Evolutionary conservation across 768 basidiomycete genomes (phyloP).

Genomic region (Lyophyllum atratum): DNA sequence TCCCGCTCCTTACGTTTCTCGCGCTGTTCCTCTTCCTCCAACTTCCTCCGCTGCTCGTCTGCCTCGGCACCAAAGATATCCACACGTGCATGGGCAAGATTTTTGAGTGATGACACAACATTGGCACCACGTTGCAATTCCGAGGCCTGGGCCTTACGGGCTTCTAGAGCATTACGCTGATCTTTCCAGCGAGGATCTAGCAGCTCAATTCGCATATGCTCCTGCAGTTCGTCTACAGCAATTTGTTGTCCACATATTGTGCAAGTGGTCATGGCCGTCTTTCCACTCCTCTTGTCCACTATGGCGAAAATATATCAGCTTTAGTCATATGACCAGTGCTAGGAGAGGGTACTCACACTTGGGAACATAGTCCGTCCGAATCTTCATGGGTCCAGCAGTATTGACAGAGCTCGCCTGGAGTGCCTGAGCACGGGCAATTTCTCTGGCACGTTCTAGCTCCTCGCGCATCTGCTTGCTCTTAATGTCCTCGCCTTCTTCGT

Average conservation of each 20-base stretch:
- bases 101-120: conserved; percentile 89
- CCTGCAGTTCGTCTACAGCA: conserved; percentile 91
- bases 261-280: conserved; percentile 82
- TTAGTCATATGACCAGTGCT: conserved; percentile 1
- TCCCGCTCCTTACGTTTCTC: conserved; percentile 86
- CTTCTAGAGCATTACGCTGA: conserved; percentile 85
- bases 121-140: conserved; percentile 91
- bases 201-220: conserved; percentile 98
- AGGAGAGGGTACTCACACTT: conserved; percentile 61
- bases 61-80: conserved; percentile 96
- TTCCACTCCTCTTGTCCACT: conserved; percentile 70
- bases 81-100: conserved; percentile 92
- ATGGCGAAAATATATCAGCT: conserved; percentile 8
- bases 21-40: conserved; percentile 84
- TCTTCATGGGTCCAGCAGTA: conserved; percentile 84
- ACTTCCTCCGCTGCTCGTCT: conserved; percentile 87
- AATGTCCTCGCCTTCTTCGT: conserved; percentile 71
- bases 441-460: conserved; percentile 68
- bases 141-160: conserved; percentile 86
- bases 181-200: conserved; percentile 99
- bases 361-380: conserved; percentile 94
- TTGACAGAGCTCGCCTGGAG: conserved; percentile 79
- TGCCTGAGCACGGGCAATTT: conserved; percentile 76
- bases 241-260: conserved; percentile 96
- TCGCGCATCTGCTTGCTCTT: conserved; percentile 64